Conservation (phyloP, 139 green algal species). For the Chara braunii region DNA sequence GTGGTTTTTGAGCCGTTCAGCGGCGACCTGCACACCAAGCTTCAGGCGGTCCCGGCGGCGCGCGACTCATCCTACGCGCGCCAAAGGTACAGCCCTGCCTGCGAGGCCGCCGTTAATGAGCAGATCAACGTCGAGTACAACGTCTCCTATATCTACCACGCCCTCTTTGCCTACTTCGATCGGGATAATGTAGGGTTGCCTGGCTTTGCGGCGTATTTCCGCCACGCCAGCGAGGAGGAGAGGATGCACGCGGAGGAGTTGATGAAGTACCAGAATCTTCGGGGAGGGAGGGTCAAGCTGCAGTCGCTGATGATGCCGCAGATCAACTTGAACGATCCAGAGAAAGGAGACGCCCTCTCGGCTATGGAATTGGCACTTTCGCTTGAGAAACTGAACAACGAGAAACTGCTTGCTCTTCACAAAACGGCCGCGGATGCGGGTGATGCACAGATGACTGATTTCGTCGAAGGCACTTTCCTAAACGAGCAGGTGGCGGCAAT, state of each 20-base stretch:
- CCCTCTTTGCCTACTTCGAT: conserved; percentile 84
- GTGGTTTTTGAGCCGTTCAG: conserved; percentile 71
- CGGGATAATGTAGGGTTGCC: conserved; percentile 92
- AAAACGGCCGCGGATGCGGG: conserved; percentile 61
- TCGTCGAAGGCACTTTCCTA: conserved; percentile 57
- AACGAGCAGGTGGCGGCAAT: conserved; percentile 66
- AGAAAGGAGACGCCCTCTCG: conserved; percentile 84
- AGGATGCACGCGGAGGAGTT: conserved; percentile 82
- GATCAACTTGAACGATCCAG: conserved; percentile 61
- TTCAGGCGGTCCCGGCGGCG: conserved; percentile 44
- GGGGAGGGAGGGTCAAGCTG: conserved; percentile 82
- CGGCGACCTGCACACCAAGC: conserved; percentile 62
- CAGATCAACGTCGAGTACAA: conserved; percentile 80
- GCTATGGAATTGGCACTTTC: conserved; percentile 80
- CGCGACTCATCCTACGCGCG: conserved; percentile 60
- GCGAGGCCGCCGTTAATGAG: conserved; percentile 87
- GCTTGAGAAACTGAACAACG: conserved; percentile 95
- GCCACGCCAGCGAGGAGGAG: conserved; percentile 68
- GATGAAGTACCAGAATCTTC: conserved; percentile 83
- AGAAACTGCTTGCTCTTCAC: conserved; percentile 70
- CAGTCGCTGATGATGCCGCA: conserved; percentile 69
- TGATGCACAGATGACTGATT: conserved; percentile 76
- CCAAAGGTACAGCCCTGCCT: conserved; percentile 61
- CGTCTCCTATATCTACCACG: conserved; percentile 75
- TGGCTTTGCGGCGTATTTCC: conserved; percentile 75